Percentiles rank a stretch among this genome's conserved stretches.
These are phyloP conservation scores for Cercospora beticola DNA, from an alignment of 2,329 filamentous ascomycete species.

Conservation along the genomic window DNA sequence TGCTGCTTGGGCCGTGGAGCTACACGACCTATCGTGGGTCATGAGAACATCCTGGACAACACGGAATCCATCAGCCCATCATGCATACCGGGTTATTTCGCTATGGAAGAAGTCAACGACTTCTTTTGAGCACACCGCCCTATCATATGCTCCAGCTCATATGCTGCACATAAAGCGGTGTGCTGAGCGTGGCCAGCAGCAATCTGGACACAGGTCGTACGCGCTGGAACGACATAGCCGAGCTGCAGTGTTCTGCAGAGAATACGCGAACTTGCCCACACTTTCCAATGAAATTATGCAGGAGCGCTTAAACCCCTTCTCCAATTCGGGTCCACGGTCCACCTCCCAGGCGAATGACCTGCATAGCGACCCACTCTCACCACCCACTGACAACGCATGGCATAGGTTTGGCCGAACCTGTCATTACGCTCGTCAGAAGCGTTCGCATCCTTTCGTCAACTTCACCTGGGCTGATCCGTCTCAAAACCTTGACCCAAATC, in stretches of 20 bases:
- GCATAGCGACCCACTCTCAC: neutral
- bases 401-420: conserved; percentile 5
- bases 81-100: neutral
- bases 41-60: conserved; percentile 41
- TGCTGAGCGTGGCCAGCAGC: neutral
- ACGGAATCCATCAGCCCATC: neutral
- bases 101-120: neutral
- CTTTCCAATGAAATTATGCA: conserved; percentile 6
- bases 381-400: conserved; percentile 8
- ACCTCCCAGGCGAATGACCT: conserved; percentile 1
- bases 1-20: conserved; percentile 74
- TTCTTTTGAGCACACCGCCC: neutral
- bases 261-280: conserved; percentile 10
- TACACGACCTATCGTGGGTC: conserved; percentile 81
- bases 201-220: neutral
- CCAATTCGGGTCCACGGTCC: conserved; percentile 5
- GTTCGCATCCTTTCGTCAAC: conserved; percentile 2
- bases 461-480: neutral
- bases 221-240: neutral
- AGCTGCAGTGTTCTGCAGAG: conserved; percentile 1
- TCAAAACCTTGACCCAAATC: neutral
- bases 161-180: conserved; percentile 6
- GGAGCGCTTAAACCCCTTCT: conserved; percentile 6
- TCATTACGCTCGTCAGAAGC: neutral
- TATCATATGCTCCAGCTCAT: neutral